phyloP scores from a whole-genome alignment of 495 filamentous ascomycete species.

The Daldinia bambusicola region DNA sequence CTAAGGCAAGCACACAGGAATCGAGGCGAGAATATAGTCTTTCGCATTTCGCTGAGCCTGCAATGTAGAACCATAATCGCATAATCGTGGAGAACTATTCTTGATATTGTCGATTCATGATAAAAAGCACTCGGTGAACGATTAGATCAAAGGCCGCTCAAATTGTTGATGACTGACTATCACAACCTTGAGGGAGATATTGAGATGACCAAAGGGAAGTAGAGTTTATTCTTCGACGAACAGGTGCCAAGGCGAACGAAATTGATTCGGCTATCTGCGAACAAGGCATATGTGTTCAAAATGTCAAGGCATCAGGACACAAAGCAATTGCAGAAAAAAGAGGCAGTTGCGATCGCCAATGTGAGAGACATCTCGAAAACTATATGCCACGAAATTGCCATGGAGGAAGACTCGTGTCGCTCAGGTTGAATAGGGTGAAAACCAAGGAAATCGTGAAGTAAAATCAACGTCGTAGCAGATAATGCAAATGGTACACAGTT shows the following conservation, averaged over 20 bases:
- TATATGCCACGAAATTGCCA: constrained; percentile 31
- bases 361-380: constrained; percentile 22
- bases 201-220: constrained; percentile 16
- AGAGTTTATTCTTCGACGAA: constrained; percentile 35
- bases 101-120: neutral
- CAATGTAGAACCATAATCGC: neutral
- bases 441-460: constrained; percentile 35
- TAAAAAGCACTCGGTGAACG: neutral
- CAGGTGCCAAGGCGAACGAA: constrained; percentile 29
- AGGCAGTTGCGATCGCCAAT: constrained; percentile 25
- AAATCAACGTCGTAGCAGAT: constrained; percentile 43
- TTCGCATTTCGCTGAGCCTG: neutral
- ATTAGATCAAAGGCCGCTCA: neutral
- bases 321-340: constrained; percentile 27
- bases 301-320: constrained; percentile 25
- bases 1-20: neutral
- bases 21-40: neutral
- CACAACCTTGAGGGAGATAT: neutral
- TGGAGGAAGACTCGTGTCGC: constrained; percentile 16
- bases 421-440: constrained; percentile 19
- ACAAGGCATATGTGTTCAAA: constrained; percentile 24
- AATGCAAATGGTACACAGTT: constrained; percentile 39
- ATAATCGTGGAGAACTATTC: neutral
- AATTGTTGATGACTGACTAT: neutral
- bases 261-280: constrained; percentile 17